Conservation (phyloP, 768 basidiomycete species). For the Tulasnella sp. region DNA sequence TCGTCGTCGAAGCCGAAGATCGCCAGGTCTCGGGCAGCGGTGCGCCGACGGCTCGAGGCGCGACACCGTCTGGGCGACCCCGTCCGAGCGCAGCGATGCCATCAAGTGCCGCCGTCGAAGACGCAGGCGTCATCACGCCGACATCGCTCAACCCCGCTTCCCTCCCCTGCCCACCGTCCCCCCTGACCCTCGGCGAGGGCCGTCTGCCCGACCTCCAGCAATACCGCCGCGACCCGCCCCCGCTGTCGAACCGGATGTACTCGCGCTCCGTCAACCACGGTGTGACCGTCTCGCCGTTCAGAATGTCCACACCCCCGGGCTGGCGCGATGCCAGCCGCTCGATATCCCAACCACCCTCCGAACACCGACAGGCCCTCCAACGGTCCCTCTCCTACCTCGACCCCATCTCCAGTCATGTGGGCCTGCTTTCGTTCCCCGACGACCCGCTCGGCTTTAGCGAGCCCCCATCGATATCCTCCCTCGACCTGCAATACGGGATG, state of each 20-base stretch:
- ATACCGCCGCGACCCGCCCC: not conserved
- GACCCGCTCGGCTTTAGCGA: conserved; percentile 13
- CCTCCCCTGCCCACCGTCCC: conserved; percentile 7
- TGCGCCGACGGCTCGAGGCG: not conserved
- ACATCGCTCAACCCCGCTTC: conserved; percentile 8
- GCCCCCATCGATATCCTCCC: conserved; percentile 11
- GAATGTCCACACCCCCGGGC: conserved; percentile 1
- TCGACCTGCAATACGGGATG: conserved; percentile 13
- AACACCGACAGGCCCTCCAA: conserved; percentile 12
- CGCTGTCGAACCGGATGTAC: not conserved
- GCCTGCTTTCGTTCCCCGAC: not conserved
- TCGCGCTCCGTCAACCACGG: conserved; percentile 10
- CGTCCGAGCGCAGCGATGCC: not conserved
- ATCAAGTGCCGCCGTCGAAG: not conserved
- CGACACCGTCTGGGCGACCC: too few relatives aligned
- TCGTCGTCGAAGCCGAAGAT: conserved; percentile 5
- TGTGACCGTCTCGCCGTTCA: not conserved
- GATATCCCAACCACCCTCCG: conserved; percentile 15
- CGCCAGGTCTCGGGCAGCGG: not conserved
- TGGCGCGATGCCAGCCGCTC: conserved; percentile 13
- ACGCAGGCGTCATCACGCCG: conserved; percentile 6
- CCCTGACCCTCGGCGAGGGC: not conserved
- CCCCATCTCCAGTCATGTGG: conserved; percentile 3
- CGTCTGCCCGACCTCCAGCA: not conserved
- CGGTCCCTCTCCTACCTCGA: conserved; percentile 13